Evolutionary conservation across 2,329 filamentous ascomycete genomes (phyloP), one percentile per base, ranked within the genome.

Genomic region (Fusarium sarcochroum): DNA sequence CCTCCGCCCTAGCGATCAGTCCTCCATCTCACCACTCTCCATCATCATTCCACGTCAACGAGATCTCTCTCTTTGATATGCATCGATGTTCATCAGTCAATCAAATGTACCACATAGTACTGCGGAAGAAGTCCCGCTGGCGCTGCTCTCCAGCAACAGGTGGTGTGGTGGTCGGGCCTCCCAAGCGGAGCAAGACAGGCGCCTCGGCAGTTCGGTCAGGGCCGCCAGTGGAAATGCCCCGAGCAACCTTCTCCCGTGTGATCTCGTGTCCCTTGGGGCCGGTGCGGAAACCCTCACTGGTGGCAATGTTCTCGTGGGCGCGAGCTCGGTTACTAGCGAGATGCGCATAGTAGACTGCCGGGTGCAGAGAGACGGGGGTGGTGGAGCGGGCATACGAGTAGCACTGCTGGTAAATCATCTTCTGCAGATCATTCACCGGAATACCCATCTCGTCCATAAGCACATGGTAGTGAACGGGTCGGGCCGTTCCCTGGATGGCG

Each of bases 271-370:
- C 82, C 71, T 85, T 84, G 42, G 81, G 78, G 13, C 82, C 81
- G 51, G 78, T 69, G 51, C 78, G 70, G 77, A 82, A 76, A 73
- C 86, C 80, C 15, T 82, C 80, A 17, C 82, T 85, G 0, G 82
- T 76, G 0, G 81, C 75, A 5, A 81, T 70, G 59, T 84, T 78
- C 73, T 95, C 90, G 69, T 99, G 96, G 5, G 89, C 84, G 54
- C 90, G 89, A 20, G 93, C 93, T 49, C 96, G 92, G 59, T 89
- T 89, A 10, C 93, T 91, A 34, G 94, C 94, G 67, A 99, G 81
- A 79, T 99, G 96, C 0, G 97, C 94, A 72, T 99, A 99, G 85
- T 99, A 99, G 1, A 98, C 91, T 0, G 96, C 94, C 0, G 96
- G 96, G 69, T 90, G 92, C 0, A 96, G 80, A 0, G 94, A 98